Base-by-base conservation (phyloP, 192 early-diverging fungal species). In the Dissophora globulifera region DNA sequence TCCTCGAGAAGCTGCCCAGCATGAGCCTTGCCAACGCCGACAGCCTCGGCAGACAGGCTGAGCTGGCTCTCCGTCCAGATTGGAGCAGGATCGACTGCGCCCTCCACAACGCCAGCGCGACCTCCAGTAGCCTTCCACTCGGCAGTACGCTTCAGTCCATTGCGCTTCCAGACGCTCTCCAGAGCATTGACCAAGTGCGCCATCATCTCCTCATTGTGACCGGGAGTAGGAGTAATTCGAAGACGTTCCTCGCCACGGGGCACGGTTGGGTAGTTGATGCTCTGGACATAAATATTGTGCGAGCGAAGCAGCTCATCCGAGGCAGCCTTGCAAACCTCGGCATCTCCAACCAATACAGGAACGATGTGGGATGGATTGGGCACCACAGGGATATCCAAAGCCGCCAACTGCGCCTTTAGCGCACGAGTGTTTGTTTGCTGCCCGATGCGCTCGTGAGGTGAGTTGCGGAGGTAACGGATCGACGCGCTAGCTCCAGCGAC, bases 341-440 rank as follows among this genome's bases (percentile, higher is more conserved):
- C 97, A 75, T 99, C 94, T 50, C 97, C 97, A 20, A 99, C 90
- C 50, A 99, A 90, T 23, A 99, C 94, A 23, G 97, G 97, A 47
- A 99, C 97, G 83, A 99, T 99, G 81, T 99, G 97, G 70, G 94
- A 96, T 22, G 97, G 97, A 83, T 99, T 99, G 70, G 97, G 97
- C 41, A 97, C 88, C 17, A 98, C 97, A 22, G 97, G 97, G 67
- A 99, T 96, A 54, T 92, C 95, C 23, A 93, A 83, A 17, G 85
- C 79, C 40, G 83, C 88, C 59, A 99, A 78, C 20, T 87, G 89
- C 29, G 84, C 75, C 86, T 99, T 99, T 61, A 99, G 88, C 45
- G 85, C 74, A 40, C 94, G 92, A 64, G 91, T 95, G 82, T 99
- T 92, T 54, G 94, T 82, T 82, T 99, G 97, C 84, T 99, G 97